Evolutionary conservation across 257 asterid genomes (phyloP).

Genomic region (Plantago ovata): DNA sequence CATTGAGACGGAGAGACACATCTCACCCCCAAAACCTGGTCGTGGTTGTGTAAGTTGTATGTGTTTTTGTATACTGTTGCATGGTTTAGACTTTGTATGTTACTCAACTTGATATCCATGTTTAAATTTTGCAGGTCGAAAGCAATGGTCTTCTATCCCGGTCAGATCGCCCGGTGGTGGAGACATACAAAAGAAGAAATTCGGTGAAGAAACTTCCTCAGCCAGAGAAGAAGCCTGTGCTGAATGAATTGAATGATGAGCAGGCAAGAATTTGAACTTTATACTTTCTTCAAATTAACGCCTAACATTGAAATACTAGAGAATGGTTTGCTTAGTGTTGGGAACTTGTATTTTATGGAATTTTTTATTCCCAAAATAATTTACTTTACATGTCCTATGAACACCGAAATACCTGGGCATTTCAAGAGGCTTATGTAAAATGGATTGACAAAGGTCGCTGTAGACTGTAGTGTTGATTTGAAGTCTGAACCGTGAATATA

Average conservation of each 20-base stretch:
- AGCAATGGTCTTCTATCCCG: constrained; percentile 67
- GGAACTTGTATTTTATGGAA: background rate
- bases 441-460: constrained; percentile 1
- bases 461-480: background rate
- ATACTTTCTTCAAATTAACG: constrained; percentile 1
- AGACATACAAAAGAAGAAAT: constrained; percentile 33
- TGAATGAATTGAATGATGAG: constrained; percentile 65
- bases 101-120: constrained; percentile 48
- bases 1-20: constrained; percentile 32
- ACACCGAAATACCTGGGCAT: background rate
- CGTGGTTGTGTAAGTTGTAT: constrained; percentile 99
- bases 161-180: constrained; percentile 37
- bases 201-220: constrained; percentile 39
- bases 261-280: constrained; percentile 47
- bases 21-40: constrained; percentile 56
- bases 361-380: background rate
- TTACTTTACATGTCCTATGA: background rate
- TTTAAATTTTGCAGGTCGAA: constrained; percentile 54
- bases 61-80: constrained; percentile 62
- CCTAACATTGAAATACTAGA: background rate
- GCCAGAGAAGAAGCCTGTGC: constrained; percentile 39
- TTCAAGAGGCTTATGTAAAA: background rate
- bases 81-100: constrained; percentile 33
- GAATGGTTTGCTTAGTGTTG: background rate
- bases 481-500: background rate